Conservation (phyloP, 495 filamentous ascomycete species). For the Pyrenopolyporus hunteri region DNA sequence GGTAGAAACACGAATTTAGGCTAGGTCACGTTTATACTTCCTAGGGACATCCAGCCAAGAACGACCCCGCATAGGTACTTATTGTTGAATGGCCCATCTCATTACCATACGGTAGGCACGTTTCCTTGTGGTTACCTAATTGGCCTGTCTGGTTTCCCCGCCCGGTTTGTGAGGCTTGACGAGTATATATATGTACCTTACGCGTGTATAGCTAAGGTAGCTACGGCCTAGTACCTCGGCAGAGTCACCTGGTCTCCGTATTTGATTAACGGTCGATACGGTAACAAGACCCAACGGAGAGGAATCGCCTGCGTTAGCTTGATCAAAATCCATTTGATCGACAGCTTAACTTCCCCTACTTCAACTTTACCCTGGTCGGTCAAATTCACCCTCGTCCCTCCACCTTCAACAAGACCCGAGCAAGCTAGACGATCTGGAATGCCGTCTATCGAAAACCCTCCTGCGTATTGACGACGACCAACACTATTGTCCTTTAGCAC, state of each 20-base stretch:
- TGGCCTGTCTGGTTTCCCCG: not conserved
- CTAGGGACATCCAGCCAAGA: not conserved
- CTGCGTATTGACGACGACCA: not conserved
- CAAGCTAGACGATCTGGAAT: slow-evolving; percentile 2
- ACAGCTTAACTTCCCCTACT: slow-evolving; percentile 12
- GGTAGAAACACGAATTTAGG: not conserved
- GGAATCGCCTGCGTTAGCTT: slow-evolving; percentile 23
- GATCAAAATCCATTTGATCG: slow-evolving; percentile 24
- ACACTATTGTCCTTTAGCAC: not conserved
- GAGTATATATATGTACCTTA: no score
- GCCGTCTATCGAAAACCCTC: slow-evolving; percentile 6
- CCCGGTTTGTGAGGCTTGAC: no score
- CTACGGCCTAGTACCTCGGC: not conserved
- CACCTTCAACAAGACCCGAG: slow-evolving; percentile 7
- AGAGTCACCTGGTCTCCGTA: not conserved
- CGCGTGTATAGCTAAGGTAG: no score
- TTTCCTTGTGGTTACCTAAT: not conserved
- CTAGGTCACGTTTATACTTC: not conserved
- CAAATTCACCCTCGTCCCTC: slow-evolving; percentile 22
- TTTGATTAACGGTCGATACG: not conserved
- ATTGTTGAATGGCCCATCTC: not conserved
- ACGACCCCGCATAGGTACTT: not conserved
- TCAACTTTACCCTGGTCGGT: slow-evolving; percentile 30
- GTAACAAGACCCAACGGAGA: slow-evolving; percentile 20
- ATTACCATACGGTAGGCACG: not conserved